Percentiles rank a stretch among this genome's conserved stretches.
These are phyloP conservation scores for Fusarium sp. DNA, from an alignment of 2,329 filamentous ascomycete species.

Conservation along the genomic window DNA sequence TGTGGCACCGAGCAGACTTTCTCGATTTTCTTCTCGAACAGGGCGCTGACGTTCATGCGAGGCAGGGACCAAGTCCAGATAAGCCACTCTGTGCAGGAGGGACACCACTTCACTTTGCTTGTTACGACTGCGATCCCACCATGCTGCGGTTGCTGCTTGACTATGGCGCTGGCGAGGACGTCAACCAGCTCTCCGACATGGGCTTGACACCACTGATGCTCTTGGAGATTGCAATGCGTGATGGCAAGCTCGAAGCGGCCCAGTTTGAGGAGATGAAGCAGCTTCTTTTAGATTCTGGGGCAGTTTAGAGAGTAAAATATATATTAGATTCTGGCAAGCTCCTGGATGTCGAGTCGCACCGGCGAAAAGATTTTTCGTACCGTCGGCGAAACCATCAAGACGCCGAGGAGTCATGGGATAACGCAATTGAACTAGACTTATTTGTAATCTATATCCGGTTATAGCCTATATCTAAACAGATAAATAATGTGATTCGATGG, in stretches of 20 bases:
- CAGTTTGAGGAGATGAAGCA: slow-evolving; percentile 2
- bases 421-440: neutral
- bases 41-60: neutral
- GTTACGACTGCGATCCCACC: neutral
- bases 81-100: slow-evolving; percentile 4
- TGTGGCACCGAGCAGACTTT: neutral
- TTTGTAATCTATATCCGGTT: neutral
- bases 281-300: neutral
- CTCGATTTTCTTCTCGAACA: neutral
- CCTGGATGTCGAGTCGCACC: no score
- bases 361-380: no score
- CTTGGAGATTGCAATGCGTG: neutral
- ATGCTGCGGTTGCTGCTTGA: slow-evolving; percentile 5
- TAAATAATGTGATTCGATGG: neutral
- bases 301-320: neutral
- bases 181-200: slow-evolving; percentile 1
- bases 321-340: neutral
- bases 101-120: slow-evolving; percentile 11
- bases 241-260: neutral
- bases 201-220: slow-evolving; percentile 15
- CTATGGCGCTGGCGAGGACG: neutral
- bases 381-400: no score
- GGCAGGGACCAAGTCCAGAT: neutral
- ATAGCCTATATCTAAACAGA: neutral
- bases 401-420: no score